Base-by-base conservation (phyloP, 352 stramenopile genomes). In the Saprolegnia parasitica region DNA sequence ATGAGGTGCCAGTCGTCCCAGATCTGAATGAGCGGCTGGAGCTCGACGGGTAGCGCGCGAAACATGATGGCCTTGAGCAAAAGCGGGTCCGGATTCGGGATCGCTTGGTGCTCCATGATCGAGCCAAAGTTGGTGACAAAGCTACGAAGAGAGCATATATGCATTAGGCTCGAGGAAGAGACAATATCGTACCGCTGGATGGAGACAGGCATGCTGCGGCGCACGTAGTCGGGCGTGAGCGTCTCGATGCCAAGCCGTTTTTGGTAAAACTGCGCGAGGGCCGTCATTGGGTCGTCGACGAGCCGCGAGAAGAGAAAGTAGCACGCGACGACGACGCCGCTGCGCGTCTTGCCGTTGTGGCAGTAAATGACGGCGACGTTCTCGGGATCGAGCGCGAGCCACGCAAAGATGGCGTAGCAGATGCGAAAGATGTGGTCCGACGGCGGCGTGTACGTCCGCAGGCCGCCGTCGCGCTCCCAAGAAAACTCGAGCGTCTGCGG, bases 371-470 rank as follows among this genome's bases (percentile, higher is more conserved):
- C 74, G 11, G 87, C 88, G 6, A 98, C 79, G 50, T 97, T 90
- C 26, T 78, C 70, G 1, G 80, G 47, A 54, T 96, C 82, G 4
- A 97, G 73, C 15, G 85, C 83, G 5, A 98, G 73, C 79, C 93
- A 98, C n/a, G 92, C 88, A 74, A 95, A 84, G 40, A 98, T 81
- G 15, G 87, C 81, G 72, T 98, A 98, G 75, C 91, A 98, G 46
- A 97, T 91, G 47, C 92, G 81, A 70, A 98, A 93, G 29, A 98
- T 76, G 11, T 90, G 78, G 56, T 94, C 86, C 13, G 91, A 76
- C 1, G 86, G 81, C 13, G 86, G 86, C 46, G 86, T 91, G 71
- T 94, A 85, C 37, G 84, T 83, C 65, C 92, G 90, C 81, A 95
- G 90, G 3, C 80, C 82, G 5, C 80, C 82, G 64, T 91, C 81